A percentile compares a stretch with the other conserved stretches of the same genome.
Evolutionary conservation across 768 basidiomycete genomes (phyloP).

Genomic region (Leucosporidium scottii): DNA sequence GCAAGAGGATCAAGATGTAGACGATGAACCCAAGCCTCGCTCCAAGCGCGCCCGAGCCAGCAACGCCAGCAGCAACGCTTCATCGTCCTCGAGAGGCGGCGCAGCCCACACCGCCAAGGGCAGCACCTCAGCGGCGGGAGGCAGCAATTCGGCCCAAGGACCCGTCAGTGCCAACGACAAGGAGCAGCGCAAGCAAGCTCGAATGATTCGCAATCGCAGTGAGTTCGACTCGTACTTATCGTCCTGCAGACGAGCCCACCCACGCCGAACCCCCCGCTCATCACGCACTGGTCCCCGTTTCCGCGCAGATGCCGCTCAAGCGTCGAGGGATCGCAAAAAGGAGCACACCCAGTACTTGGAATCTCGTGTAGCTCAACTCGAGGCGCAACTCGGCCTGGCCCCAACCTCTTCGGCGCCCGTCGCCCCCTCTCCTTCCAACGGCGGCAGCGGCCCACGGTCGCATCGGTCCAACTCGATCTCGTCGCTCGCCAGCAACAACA

Average conservation of each 20-base stretch:
- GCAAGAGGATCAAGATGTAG: neutral
- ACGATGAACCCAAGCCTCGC: constrained; percentile 1
- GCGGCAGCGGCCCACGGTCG: neutral
- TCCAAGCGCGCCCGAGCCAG: neutral
- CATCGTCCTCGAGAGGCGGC: neutral
- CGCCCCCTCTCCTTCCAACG: neutral
- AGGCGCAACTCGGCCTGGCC: constrained; percentile 7
- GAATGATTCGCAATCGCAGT: constrained; percentile 34
- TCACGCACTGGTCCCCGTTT: neutral
- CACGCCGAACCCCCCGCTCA: neutral
- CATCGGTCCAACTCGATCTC: neutral
- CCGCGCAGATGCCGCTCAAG: constrained; percentile 30
- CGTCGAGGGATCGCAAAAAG: constrained; percentile 32
- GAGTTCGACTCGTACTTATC: neutral
- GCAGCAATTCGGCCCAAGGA: neutral
- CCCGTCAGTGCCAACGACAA: constrained; percentile 8
- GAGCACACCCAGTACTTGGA: constrained; percentile 24
- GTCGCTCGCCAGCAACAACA: too few relatives aligned
- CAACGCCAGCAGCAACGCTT: neutral
- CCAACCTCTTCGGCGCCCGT: neutral
- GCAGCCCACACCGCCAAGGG: neutral
- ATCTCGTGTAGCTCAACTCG: constrained; percentile 18
- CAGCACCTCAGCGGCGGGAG: neutral
- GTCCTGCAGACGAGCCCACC: too few relatives aligned
- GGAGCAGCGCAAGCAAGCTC: constrained; percentile 19